These are phyloP conservation scores for Dalbergia cultrata DNA, from an alignment of 306 rosid genomes.

Conservation along the genomic window DNA sequence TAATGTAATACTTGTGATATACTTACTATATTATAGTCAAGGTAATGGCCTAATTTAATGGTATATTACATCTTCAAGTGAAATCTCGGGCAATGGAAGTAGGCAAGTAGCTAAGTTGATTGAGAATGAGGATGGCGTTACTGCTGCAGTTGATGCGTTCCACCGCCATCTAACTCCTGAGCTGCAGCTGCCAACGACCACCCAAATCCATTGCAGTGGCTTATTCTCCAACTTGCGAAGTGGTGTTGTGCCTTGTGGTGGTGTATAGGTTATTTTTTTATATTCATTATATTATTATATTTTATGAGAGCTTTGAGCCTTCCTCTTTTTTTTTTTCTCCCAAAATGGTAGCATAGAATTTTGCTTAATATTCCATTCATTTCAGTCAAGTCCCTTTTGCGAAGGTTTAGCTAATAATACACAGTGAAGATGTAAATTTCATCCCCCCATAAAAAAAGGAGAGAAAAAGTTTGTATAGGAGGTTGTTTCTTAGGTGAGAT, in stretches of 20 bases:
- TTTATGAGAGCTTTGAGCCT: not conserved
- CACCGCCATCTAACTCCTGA: slow-evolving; percentile 77
- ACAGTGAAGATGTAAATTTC: not conserved
- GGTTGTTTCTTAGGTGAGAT: not conserved
- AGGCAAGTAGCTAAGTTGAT: slow-evolving; percentile 68
- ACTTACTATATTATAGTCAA: too few relatives aligned
- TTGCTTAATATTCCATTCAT: slow-evolving; percentile 58
- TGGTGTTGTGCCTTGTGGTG: slow-evolving; percentile 75
- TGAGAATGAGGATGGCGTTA: slow-evolving; percentile 84
- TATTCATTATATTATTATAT: slow-evolving; percentile 7
- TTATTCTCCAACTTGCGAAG: slow-evolving; percentile 63
- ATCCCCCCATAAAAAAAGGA: not conserved
- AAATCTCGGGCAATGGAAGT: slow-evolving; percentile 70
- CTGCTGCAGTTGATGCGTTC: slow-evolving; percentile 81
- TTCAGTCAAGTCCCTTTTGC: slow-evolving; percentile 44
- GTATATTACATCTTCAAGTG: slow-evolving; percentile 54
- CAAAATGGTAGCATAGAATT: slow-evolving; percentile 7
- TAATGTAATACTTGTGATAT: too few relatives aligned
- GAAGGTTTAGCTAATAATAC: slow-evolving; percentile 33
- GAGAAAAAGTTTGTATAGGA: not conserved
- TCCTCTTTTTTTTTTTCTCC: slow-evolving; percentile 13
- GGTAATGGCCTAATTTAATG: not conserved
- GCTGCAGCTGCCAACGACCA: slow-evolving; percentile 68
- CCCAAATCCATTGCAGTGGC: slow-evolving; percentile 62
- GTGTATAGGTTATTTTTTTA: slow-evolving; percentile 51